Evolutionary conservation across 2,329 filamentous ascomycete genomes (phyloP).

Genomic region (Ophiocordyceps camponoti-floridani): DNA sequence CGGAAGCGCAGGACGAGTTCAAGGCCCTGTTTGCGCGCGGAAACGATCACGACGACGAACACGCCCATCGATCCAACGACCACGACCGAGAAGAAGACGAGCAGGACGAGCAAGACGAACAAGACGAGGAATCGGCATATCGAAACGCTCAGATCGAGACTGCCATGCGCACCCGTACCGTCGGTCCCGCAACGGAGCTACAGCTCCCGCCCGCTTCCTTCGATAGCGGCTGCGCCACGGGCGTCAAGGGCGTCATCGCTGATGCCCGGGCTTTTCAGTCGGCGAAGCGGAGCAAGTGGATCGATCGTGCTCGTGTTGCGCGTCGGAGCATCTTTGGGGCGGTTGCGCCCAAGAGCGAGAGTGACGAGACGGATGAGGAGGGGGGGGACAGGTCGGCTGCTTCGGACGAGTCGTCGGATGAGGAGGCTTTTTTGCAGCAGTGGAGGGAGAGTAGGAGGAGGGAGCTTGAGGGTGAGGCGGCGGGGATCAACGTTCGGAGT

Average conservation of each 20-base stretch:
- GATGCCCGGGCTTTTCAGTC: constrained; percentile 63
- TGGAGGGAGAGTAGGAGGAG: constrained; percentile 70
- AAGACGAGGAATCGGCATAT: constrained; percentile 36
- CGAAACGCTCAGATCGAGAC: constrained; percentile 39
- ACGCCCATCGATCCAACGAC: too few species aligned
- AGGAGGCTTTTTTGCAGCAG: constrained; percentile 64
- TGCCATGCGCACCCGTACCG: constrained; percentile 45
- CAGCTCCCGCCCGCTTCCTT: constrained; percentile 44
- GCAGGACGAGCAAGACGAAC: too few species aligned
- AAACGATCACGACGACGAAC: constrained; percentile 22
- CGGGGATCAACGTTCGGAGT: constrained; percentile 34
- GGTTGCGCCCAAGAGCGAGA: constrained; percentile 15
- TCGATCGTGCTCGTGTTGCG: constrained; percentile 30
- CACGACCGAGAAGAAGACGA: constrained; percentile 26
- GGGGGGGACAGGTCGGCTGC: constrained; percentile 26
- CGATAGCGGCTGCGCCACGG: constrained; percentile 54
- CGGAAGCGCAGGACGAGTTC: constrained; percentile 45
- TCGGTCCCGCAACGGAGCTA: constrained; percentile 27
- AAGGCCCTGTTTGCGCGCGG: constrained; percentile 41
- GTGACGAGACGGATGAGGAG: constrained; percentile 30
- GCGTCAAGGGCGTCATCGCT: constrained; percentile 75
- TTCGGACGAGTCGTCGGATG: constrained; percentile 42
- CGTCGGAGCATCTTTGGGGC: constrained; percentile 34
- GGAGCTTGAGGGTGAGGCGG: constrained; percentile 52
- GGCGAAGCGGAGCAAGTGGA: constrained; percentile 39